Percentiles rank a stretch among this genome's conserved stretches.
These are phyloP conservation scores for Lactuca sativa DNA, from an alignment of 129 eudicot species.

Conservation along the genomic window DNA sequence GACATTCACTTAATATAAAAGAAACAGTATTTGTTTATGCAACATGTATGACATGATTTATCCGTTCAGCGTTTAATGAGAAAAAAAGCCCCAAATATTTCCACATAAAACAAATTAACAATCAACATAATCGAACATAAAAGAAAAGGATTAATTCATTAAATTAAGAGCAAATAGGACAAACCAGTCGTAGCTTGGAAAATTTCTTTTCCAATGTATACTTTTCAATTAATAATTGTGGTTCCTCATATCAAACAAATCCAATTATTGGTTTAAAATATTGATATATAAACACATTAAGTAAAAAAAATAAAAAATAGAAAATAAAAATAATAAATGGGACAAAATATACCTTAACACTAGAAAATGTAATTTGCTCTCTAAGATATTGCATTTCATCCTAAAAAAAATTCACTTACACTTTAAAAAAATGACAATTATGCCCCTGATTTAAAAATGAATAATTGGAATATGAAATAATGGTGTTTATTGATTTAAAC, in stretches of 20 bases:
- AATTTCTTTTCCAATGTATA: conserved; percentile 77
- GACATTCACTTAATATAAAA: too few relatives aligned
- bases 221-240: conserved; percentile 83
- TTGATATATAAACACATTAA: conserved; percentile 10
- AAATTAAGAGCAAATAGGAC: conserved; percentile 20
- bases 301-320: neutral
- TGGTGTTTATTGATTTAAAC: too few relatives aligned
- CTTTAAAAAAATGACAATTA: too few relatives aligned
- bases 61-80: too few relatives aligned
- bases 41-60: too few relatives aligned
- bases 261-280: conserved; percentile 18
- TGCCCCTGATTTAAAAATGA: too few relatives aligned
- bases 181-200: conserved; percentile 85
- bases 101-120: too few relatives aligned
- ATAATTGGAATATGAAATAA: too few relatives aligned
- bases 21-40: too few relatives aligned
- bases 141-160: conserved; percentile 18
- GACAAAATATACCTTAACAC: conserved; percentile 55
- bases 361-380: conserved; percentile 65
- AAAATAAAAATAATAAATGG: neutral
- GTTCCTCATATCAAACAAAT: conserved; percentile 55
- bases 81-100: too few relatives aligned
- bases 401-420: neutral
- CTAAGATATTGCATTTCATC: conserved; percentile 64
- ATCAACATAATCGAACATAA: neutral